Conservation (phyloP, 73 alveolate species). For the Paramecium primaurelia region DNA sequence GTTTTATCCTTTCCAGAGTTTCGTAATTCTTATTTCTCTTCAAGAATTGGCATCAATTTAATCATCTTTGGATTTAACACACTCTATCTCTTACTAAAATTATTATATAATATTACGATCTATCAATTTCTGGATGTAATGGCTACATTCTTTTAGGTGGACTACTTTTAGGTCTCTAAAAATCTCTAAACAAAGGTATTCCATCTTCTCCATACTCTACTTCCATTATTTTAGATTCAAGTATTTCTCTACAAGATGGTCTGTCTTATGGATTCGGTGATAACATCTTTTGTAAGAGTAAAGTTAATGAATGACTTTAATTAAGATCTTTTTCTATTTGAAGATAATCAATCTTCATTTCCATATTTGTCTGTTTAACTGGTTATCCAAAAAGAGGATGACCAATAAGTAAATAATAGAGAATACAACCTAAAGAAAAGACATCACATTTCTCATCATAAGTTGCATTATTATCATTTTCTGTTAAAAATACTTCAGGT, state of each 20-base stretch:
- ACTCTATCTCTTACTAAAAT: not conserved
- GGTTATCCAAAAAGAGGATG: not conserved
- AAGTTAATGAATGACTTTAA: conserved; percentile 8
- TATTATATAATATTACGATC: not conserved
- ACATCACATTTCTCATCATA: conserved; percentile 59
- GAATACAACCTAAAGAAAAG: conserved; percentile 63
- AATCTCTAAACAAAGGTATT: conserved; percentile 33
- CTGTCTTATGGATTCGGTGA: not conserved
- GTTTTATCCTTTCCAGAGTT: not conserved
- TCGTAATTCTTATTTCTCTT: not conserved
- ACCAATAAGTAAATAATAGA: conserved; percentile 47
- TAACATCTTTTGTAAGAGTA: not conserved
- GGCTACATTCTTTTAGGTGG: conserved; percentile 22
- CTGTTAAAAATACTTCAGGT: conserved; percentile 59
- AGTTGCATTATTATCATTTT: conserved; percentile 20
- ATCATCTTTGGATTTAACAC: not conserved
- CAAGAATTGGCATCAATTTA: conserved; percentile 39
- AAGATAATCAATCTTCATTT: not conserved
- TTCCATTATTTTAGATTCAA: not conserved
- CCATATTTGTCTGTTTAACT: not conserved
- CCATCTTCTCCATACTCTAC: conserved; percentile 49
- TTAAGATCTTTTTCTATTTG: not conserved
- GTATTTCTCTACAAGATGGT: conserved; percentile 6
- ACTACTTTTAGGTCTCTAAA: conserved; percentile 47
- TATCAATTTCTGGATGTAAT: not conserved